Conservation (phyloP, 148 eudicot genomes). For the Chenopodium berlandieri region DNA sequence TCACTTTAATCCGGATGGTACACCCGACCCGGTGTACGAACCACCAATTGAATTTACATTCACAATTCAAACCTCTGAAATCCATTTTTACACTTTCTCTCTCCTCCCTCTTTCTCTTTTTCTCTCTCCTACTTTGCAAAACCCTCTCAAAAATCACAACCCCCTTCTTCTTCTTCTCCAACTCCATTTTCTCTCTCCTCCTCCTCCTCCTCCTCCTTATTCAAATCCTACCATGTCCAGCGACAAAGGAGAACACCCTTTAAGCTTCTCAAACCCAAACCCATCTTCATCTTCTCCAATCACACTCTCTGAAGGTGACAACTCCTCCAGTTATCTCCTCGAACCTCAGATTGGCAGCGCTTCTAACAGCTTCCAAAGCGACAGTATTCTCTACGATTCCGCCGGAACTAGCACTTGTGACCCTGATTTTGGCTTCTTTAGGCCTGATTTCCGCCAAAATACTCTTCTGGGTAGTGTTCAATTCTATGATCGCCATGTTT, state of each 20-base stretch:
- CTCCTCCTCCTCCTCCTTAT: neutral
- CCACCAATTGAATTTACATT: too few relatives aligned
- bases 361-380: conserved; percentile 81
- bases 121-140: neutral
- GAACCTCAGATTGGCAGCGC: conserved; percentile 47
- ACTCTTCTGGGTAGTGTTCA: conserved; percentile 62
- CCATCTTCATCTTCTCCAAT: conserved; percentile 63
- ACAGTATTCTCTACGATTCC: conserved; percentile 33
- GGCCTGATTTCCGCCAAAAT: conserved; percentile 61
- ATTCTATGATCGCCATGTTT: conserved; percentile 80
- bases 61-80: too few relatives aligned
- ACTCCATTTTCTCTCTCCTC: neutral
- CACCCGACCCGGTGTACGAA: too few relatives aligned
- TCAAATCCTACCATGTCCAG: conserved; percentile 35
- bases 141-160: neutral
- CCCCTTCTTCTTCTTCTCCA: neutral
- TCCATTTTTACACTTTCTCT: too few relatives aligned
- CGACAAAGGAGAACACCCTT: conserved; percentile 48
- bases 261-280: conserved; percentile 41
- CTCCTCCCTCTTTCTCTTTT: too few relatives aligned
- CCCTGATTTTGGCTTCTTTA: conserved; percentile 53
- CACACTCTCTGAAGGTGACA: conserved; percentile 30
- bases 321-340: too few relatives aligned
- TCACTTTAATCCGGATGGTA: too few relatives aligned
- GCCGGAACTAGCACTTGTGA: conserved; percentile 29